These are phyloP conservation scores for Ganoderma lucidum DNA, from an alignment of 1,284 basidiomycete genomes.

Conservation along the genomic window DNA sequence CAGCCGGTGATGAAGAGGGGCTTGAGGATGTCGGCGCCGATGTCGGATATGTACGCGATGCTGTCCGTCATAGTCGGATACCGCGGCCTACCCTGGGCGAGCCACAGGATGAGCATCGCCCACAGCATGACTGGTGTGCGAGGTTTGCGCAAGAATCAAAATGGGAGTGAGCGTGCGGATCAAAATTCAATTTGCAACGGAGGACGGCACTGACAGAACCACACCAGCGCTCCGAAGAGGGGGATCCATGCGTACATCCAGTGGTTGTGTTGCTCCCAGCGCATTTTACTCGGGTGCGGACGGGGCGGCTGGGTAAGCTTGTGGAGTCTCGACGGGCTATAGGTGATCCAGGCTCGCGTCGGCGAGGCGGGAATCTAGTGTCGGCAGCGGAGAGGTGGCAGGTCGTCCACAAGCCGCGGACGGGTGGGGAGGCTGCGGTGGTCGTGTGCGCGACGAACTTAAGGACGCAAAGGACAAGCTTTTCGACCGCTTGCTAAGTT, in stretches of 20 bases:
- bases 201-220: constrained; percentile 59
- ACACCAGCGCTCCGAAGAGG: constrained; percentile 62
- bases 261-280: constrained; percentile 48
- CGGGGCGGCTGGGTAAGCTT: constrained; percentile 2
- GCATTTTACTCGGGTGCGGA: constrained; percentile 18
- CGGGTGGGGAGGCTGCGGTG: not conserved
- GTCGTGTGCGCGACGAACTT: not conserved
- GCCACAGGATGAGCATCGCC: constrained; percentile 75
- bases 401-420: not conserved
- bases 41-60: constrained; percentile 78
- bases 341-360: not conserved
- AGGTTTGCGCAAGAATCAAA: not conserved
- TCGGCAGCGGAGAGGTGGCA: not conserved
- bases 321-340: not conserved
- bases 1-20: constrained; percentile 74
- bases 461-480: not conserved
- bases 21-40: constrained; percentile 74
- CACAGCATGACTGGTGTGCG: constrained; percentile 56
- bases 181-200: not conserved
- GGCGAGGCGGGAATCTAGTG: not conserved
- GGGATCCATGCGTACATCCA: constrained; percentile 74
- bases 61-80: constrained; percentile 58
- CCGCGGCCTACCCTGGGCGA: constrained; percentile 54
- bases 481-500: constrained; percentile 1
- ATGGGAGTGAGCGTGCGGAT: not conserved